A percentile compares a stretch with the other conserved stretches of the same genome.
These are phyloP conservation scores for Monilinia fructicola DNA, from an alignment of 2,329 filamentous ascomycete genomes.

Conservation along the genomic window DNA sequence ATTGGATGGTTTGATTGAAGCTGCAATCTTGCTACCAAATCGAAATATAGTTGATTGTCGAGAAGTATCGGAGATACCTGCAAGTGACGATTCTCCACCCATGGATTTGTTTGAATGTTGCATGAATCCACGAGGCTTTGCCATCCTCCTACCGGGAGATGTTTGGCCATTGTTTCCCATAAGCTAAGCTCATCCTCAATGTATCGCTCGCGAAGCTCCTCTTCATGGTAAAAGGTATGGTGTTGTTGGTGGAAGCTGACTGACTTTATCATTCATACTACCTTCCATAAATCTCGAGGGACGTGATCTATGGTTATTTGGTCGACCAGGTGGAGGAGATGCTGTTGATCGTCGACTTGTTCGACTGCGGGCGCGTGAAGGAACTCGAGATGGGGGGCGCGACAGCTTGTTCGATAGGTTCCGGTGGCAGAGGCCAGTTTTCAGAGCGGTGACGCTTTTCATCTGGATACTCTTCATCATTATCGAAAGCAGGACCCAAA, in stretches of 20 bases:
- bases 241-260: slow-evolving; percentile 55
- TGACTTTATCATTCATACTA: slow-evolving; percentile 81
- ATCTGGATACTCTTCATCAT: slow-evolving; percentile 38
- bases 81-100: slow-evolving; percentile 30
- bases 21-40: slow-evolving; percentile 55
- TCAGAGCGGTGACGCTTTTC: slow-evolving; percentile 47
- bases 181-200: slow-evolving; percentile 22
- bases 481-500: slow-evolving; percentile 27
- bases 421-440: slow-evolving; percentile 45
- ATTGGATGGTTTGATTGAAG: slow-evolving; percentile 54
- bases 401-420: slow-evolving; percentile 21
- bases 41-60: slow-evolving; percentile 51
- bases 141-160: slow-evolving; percentile 27
- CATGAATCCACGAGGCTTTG: slow-evolving; percentile 27
- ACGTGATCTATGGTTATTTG: slow-evolving; percentile 46
- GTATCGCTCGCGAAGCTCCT: slow-evolving; percentile 29
- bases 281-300: slow-evolving; percentile 73
- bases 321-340: slow-evolving; percentile 26
- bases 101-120: slow-evolving; percentile 27
- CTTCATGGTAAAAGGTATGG: slow-evolving; percentile 35
- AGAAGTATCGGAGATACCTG: slow-evolving; percentile 37
- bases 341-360: slow-evolving; percentile 34
- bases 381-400: slow-evolving; percentile 24
- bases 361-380: slow-evolving; percentile 30
- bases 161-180: slow-evolving; percentile 8